phyloP scores from a whole-genome alignment of 2,329 filamentous ascomycete genomes.

The Apiospora sp. region DNA sequence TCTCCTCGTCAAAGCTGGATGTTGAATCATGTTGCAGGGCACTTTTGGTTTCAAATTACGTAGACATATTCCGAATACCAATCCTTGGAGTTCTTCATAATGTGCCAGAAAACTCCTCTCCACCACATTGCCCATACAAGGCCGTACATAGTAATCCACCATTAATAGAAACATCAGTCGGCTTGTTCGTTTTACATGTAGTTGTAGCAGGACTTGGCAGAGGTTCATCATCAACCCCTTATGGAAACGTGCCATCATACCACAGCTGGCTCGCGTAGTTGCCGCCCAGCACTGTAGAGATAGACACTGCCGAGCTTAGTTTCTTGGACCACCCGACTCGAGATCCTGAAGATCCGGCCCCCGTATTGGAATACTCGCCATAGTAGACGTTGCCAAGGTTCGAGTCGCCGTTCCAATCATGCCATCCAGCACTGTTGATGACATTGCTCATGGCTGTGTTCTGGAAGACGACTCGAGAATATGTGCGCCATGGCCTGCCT shows the following conservation, averaged over 20 bases:
- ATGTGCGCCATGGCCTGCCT: constrained; percentile 56
- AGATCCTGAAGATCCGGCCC: constrained; percentile 62
- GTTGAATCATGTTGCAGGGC: not conserved
- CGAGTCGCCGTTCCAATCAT: constrained; percentile 59
- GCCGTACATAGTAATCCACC: not conserved
- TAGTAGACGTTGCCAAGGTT: constrained; percentile 62
- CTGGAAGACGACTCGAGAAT: constrained; percentile 58
- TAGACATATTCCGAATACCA: not conserved
- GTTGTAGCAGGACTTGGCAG: not conserved
- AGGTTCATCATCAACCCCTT: not conserved
- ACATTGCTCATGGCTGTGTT: constrained; percentile 59
- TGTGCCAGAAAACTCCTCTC: not conserved
- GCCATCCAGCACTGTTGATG: constrained; percentile 68
- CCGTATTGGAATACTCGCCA: constrained; percentile 67
- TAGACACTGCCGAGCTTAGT: constrained; percentile 45
- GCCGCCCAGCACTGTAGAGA: constrained; percentile 40
- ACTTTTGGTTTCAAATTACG: fast-evolving
- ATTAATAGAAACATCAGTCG: not conserved
- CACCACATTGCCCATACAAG: constrained; percentile 5
- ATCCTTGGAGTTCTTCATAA: not conserved
- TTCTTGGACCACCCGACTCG: constrained; percentile 54
- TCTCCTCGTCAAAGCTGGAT: not conserved
- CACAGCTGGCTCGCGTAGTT: constrained; percentile 32
- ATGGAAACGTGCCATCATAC: constrained; percentile 33
- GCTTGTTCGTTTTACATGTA: not conserved